phyloP scores from a whole-genome alignment of 352 stramenopile genomes.

The Phytophthora sp. region DNA sequence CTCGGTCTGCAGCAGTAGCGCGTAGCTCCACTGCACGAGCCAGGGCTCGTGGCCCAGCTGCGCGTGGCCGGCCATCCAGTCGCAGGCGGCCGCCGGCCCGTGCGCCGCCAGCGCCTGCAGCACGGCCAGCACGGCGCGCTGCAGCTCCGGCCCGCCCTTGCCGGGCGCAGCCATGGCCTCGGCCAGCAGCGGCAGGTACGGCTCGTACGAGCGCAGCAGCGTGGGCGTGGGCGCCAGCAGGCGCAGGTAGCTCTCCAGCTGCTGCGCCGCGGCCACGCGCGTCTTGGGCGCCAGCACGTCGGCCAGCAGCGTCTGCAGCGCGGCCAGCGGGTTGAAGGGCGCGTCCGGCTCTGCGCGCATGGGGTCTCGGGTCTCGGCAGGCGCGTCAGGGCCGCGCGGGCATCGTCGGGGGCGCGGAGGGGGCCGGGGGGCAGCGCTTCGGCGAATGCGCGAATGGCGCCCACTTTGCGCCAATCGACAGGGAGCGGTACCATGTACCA shows the following conservation, averaged over 20 bases:
- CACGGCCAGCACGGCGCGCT: slow-evolving; percentile 44
- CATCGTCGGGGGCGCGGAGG: slow-evolving; percentile 30
- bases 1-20: slow-evolving; percentile 46
- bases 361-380: no score
- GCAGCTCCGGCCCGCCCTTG: slow-evolving; percentile 42
- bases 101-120: slow-evolving; percentile 48
- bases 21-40: slow-evolving; percentile 59
- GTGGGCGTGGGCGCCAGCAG: slow-evolving; percentile 24
- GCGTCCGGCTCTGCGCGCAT: background rate
- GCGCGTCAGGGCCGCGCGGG: slow-evolving; percentile 33
- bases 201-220: slow-evolving; percentile 54
- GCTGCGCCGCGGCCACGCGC: slow-evolving; percentile 48
- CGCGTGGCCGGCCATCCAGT: slow-evolving; percentile 57
- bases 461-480: slow-evolving; percentile 24
- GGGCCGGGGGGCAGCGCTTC: no score
- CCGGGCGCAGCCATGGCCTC: slow-evolving; percentile 37
- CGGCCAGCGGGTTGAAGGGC: slow-evolving; percentile 45
- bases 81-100: slow-evolving; percentile 40
- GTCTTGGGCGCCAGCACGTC: slow-evolving; percentile 46
- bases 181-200: slow-evolving; percentile 49
- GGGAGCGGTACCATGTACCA: slow-evolving; percentile 5
- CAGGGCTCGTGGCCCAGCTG: slow-evolving; percentile 47
- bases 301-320: slow-evolving; percentile 51
- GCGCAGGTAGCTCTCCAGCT: slow-evolving; percentile 47
- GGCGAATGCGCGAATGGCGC: slow-evolving; percentile 23